Evolutionary conservation across 305 asterid genomes (phyloP).

Genomic region (Coffea humblotiana): DNA sequence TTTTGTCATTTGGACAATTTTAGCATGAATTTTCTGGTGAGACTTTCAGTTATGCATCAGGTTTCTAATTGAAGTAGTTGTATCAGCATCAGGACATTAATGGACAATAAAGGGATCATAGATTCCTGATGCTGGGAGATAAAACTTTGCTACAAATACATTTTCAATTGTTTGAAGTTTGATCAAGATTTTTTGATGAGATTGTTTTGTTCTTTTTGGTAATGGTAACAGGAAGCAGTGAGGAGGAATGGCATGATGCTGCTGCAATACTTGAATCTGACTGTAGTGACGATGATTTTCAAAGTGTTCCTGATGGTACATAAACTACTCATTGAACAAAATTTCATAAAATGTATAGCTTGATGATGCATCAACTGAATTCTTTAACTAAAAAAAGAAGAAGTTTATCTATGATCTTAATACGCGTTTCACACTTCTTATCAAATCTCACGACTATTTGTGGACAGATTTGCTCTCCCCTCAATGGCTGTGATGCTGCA

Average conservation of each 20-base stretch:
- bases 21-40: not conserved
- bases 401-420: not conserved
- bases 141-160: not conserved
- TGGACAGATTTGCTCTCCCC: slow-evolving; percentile 57
- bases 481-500: slow-evolving; percentile 45
- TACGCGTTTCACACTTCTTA: not conserved
- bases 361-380: not conserved
- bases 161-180: not conserved
- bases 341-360: not conserved
- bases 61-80: not conserved
- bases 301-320: slow-evolving; percentile 86
- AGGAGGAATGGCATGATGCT: slow-evolving; percentile 92
- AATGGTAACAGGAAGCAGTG: slow-evolving; percentile 55
- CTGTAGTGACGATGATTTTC: slow-evolving; percentile 94
- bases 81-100: not conserved
- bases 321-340: not conserved
- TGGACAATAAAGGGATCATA: not conserved
- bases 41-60: not conserved
- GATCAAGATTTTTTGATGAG: not conserved
- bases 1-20: not conserved
- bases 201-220: not conserved
- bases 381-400: not conserved
- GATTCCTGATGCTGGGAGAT: not conserved
- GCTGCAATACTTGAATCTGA: slow-evolving; percentile 77
- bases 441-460: slow-evolving; percentile 4